Evolutionary conservation across 2,329 filamentous ascomycete genomes (phyloP).

Genomic region (Paramyrothecium roridum): DNA sequence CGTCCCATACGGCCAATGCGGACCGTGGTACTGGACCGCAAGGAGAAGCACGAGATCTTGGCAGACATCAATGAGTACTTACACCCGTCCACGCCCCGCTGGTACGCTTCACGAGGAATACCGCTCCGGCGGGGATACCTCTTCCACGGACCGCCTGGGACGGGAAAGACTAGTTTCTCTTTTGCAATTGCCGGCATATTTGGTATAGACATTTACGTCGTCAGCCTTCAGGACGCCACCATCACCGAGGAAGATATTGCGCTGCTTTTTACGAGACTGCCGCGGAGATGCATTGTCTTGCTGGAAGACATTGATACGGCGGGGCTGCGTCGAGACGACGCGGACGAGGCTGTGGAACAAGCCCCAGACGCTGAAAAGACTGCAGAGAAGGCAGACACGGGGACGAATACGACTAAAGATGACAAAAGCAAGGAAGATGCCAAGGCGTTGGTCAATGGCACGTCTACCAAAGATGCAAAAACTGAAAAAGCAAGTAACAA

Average conservation of each 20-base stretch:
- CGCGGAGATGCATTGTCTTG: slow-evolving; percentile 61
- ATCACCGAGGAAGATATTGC: slow-evolving; percentile 61
- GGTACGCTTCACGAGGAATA: slow-evolving; percentile 75
- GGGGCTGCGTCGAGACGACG: slow-evolving; percentile 45
- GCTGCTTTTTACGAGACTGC: slow-evolving; percentile 57
- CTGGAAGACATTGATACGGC: slow-evolving; percentile 70
- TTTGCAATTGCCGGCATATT: slow-evolving; percentile 66
- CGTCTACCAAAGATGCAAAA: slow-evolving; percentile 5
- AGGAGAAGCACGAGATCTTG: slow-evolving; percentile 64
- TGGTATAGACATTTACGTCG: slow-evolving; percentile 63
- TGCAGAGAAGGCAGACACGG: slow-evolving; percentile 5
- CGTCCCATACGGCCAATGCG: slow-evolving; percentile 68
- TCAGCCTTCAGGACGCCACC: slow-evolving; percentile 52
- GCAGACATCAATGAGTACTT: slow-evolving; percentile 77
- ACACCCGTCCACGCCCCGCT: slow-evolving; percentile 64
- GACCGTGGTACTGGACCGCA: slow-evolving; percentile 70
- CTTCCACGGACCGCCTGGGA: slow-evolving; percentile 73
- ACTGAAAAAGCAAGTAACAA: slow-evolving; percentile 15
- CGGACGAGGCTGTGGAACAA: slow-evolving; percentile 20
- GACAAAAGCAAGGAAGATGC: slow-evolving; percentile 10
- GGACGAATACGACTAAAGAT: slow-evolving; percentile 1
- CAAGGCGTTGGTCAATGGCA: too few species aligned
- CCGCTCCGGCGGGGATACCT: slow-evolving; percentile 75
- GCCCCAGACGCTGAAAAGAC: slow-evolving; percentile 5
- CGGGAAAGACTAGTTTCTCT: slow-evolving; percentile 67